phyloP scores from a whole-genome alignment of 768 basidiomycete genomes.

The Lactarius indigo region DNA sequence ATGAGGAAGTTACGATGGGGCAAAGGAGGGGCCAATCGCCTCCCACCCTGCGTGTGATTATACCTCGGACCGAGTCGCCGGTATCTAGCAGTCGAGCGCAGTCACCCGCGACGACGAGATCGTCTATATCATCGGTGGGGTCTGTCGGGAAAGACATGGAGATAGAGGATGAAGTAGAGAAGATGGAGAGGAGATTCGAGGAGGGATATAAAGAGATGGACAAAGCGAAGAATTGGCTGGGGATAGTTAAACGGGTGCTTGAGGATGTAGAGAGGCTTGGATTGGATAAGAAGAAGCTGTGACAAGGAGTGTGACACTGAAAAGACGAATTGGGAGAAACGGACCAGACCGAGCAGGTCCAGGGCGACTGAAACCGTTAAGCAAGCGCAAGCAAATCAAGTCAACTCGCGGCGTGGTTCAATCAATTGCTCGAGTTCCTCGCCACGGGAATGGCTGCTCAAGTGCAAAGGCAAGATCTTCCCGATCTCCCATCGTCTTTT shows the following conservation, averaged over 20 bases:
- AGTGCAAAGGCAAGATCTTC: constrained; percentile 26
- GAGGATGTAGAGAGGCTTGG: constrained; percentile 35
- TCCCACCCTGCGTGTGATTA: constrained; percentile 13
- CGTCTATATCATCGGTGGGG: constrained; percentile 48
- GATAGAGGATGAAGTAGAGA: constrained; percentile 52
- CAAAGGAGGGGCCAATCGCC: background rate
- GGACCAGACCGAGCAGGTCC: constrained; percentile 21
- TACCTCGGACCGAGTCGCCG: constrained; percentile 15
- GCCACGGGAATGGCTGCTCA: constrained; percentile 26
- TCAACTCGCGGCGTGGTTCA: constrained; percentile 25
- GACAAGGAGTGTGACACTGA: constrained; percentile 11
- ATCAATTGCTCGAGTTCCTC: constrained; percentile 21
- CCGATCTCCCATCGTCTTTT: constrained; percentile 23
- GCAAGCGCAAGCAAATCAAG: constrained; percentile 20
- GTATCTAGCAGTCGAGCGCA: background rate
- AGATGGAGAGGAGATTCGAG: constrained; percentile 54
- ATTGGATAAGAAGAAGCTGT: constrained; percentile 30
- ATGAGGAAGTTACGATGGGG: background rate
- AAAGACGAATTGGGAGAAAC: constrained; percentile 15
- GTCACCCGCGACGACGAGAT: constrained; percentile 33
- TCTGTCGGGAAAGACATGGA: constrained; percentile 58
- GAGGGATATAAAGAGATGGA: constrained; percentile 65
- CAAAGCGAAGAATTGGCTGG: constrained; percentile 53
- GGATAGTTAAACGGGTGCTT: constrained; percentile 61
- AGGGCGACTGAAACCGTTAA: constrained; percentile 22